Base-by-base conservation (phyloP, 495 filamentous ascomycete species). In the Neurospora sp. region DNA sequence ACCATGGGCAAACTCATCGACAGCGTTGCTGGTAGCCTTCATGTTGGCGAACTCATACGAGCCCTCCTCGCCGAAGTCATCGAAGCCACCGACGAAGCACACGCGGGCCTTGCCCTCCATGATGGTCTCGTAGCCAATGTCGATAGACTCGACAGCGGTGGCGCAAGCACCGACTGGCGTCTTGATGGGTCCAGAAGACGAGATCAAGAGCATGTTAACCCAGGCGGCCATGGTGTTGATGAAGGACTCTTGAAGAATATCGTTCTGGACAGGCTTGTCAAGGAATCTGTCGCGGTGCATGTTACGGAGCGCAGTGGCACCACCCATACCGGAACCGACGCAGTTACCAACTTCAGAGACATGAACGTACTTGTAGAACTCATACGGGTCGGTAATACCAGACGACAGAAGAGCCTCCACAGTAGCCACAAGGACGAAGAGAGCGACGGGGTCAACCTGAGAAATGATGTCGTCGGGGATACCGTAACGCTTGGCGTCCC, bases 41-140 rank as follows among this genome's bases (percentile, higher is more conserved):
- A 99, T 99, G 84, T 99, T 99, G 86, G 96, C 96, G 79, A 99
- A 99, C 82, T 99, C 96, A 76, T 97, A 98, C 5, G 96, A 98
- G 70, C 96, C 96, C 84, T 99, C 96, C 83, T 99, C 96, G 76
- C 96, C 94, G 87, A 99, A 98, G 83, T 99, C 96, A 84, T 99
- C 96, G 80, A 98, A 97, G 70, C 96, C 96, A 88, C 96, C 96
- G 70, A 99, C 96, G 72, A 99, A 91, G 87, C 95, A 98, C 75
- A 99, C 88, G 65, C 93, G 91, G 39, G 96, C 96, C 85, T 98
- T 99, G 77, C 96, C 96, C 82, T 98, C 94, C 74, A 97, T 88
- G 79, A 99, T 98, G 16, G 94, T 97, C 83, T 99, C 96, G 79
- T 96, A 97, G 77, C 96, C 96, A 77, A 96, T 97, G 78, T 99